Evolutionary conservation across 768 basidiomycete genomes (phyloP), one percentile per base, ranked within the genome.

Genomic region (Lentinula aciculospora): DNA sequence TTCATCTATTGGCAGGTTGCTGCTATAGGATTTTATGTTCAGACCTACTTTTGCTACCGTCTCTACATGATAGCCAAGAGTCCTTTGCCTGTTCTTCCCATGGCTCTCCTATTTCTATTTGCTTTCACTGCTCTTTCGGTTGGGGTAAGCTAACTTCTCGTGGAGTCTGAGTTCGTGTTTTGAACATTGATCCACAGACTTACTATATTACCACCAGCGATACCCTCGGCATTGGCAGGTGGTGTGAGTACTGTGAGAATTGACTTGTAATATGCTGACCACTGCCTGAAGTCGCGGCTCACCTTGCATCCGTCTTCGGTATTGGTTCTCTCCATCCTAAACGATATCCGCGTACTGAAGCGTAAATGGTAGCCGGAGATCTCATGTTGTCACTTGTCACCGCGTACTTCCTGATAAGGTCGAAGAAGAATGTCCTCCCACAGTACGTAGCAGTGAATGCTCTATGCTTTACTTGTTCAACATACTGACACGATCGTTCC

Each of bases 21-120:
- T 10, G 54, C 60, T n/a, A 68, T 72, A 19, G 69, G 66, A 25
- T 39, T 67, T 19, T 72, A 71, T 56, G 71, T 73, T 27, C 72
- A 73, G 54, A 36, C 59, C 3, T 73, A 67, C 58, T 73, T 70
- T 56, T 66, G 65, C 44, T 64, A 65, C 46, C 67, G 72, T 9
- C 65, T 73, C 25, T 71, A 60, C 56, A 59, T 61, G 23, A 68
- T 72, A 23, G 69, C 71, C 3, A 62, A 60, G 19, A 63, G 58
- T 7, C 56, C 55, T 53, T 68, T 57, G 53, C 61, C 68, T 25
- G 65, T 69, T 32, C 58, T 46, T 2, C 67, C 68, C 4, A 47
- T 73, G 3, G 60, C 44, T 1, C 6, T 59, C 1, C 23, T 71
- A 15, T 63, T 71, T 21, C 12, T 64, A 5, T 71, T 72, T 50